Conservation (phyloP, 352 stramenopile genomes). For the Thalassiosira livingstoniorum region DNA sequence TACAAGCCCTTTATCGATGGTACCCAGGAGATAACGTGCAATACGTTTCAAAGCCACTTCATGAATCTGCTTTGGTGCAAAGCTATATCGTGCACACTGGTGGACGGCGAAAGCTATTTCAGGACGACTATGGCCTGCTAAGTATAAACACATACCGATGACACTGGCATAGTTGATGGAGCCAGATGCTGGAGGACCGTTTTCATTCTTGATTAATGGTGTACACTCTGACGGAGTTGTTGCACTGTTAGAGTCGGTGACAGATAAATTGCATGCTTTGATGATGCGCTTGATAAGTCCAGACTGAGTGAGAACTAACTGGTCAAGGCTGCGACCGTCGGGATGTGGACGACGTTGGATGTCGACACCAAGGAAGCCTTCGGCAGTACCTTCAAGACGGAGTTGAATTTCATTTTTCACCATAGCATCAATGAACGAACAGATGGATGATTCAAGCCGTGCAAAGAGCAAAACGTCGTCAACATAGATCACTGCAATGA, state of each 20-base stretch:
- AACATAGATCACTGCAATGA: conserved; percentile 58
- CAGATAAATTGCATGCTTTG: not conserved
- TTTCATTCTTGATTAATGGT: not conserved
- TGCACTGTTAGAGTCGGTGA: not conserved
- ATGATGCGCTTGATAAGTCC: conserved; percentile 17
- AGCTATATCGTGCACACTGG: not conserved
- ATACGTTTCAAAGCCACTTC: conserved; percentile 15
- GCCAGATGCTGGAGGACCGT: not conserved
- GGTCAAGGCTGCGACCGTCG: not conserved
- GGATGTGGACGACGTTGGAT: conserved; percentile 2
- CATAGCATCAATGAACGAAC: conserved; percentile 29
- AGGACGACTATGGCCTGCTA: conserved; percentile 31
- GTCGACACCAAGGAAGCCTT: conserved; percentile 59
- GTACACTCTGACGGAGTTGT: not conserved
- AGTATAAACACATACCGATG: conserved; percentile 52
- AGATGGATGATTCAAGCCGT: conserved; percentile 2
- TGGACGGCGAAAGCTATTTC: conserved; percentile 50
- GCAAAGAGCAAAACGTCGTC: conserved; percentile 37
- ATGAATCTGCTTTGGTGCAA: conserved; percentile 1
- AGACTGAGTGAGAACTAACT: conserved; percentile 44
- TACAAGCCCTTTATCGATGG: conserved; percentile 11
- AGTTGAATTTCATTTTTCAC: conserved; percentile 27
- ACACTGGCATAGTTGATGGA: conserved; percentile 32
- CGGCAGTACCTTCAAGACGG: conserved; percentile 40
- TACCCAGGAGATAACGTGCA: conserved; percentile 20